Evolutionary conservation across 495 filamentous ascomycete genomes (phyloP).

Genomic region (Penicillium cataractarum): DNA sequence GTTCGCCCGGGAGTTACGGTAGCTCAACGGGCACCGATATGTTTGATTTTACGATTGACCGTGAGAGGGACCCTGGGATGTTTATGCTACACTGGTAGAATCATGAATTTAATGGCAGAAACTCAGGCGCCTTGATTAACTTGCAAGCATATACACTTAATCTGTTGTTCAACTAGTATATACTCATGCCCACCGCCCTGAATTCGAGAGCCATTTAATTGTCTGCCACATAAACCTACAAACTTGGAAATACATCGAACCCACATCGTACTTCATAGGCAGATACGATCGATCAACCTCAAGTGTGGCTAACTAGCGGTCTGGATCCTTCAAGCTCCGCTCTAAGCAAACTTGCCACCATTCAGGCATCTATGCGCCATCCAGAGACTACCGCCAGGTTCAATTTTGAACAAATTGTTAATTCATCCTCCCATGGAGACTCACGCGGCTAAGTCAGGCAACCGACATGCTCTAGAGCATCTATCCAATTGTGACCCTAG

Average conservation of each 20-base stretch:
- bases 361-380: not conserved
- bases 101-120: not conserved
- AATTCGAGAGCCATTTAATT: too few relatives aligned
- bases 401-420: not conserved
- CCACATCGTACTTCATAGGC: not conserved
- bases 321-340: not conserved
- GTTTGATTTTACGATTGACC: not conserved
- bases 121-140: not conserved
- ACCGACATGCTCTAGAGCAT: too few relatives aligned
- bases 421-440: constrained; percentile 17
- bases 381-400: not conserved
- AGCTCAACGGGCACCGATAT: not conserved
- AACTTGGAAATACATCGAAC: not conserved
- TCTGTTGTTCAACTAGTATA: too few relatives aligned
- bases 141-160: not conserved
- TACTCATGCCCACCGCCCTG: too few relatives aligned
- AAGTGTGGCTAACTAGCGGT: not conserved
- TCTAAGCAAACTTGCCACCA: not conserved
- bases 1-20: too few relatives aligned
- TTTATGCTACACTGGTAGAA: not conserved
- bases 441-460: too few relatives aligned
- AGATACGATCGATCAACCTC: not conserved
- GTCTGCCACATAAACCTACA: too few relatives aligned
- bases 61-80: not conserved
- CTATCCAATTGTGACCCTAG: too few relatives aligned